Conservation (phyloP, 2,329 filamentous ascomycete genomes). For the Cladobotryum mycophilum region DNA sequence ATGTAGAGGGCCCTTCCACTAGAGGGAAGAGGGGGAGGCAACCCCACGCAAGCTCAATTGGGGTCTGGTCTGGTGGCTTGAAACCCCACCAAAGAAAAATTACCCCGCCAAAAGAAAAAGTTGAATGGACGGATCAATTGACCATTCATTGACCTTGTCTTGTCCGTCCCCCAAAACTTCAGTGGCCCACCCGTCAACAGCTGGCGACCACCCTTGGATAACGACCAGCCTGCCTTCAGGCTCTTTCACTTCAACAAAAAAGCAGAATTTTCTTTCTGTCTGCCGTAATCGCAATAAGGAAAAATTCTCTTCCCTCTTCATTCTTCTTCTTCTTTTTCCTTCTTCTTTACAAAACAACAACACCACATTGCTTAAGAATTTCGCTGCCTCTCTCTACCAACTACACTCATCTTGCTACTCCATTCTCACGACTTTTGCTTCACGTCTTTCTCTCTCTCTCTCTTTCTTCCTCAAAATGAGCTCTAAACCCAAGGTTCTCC, state of each 20-base stretch:
- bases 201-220: neutral
- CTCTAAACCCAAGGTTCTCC: slow-evolving; percentile 29
- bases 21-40: too few species aligned
- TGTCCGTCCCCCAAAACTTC: neutral
- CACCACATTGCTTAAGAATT: neutral
- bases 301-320: too few species aligned
- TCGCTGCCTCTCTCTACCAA: neutral
- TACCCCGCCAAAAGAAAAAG: slow-evolving; percentile 11
- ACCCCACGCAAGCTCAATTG: too few species aligned
- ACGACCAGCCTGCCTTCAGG: neutral
- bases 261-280: too few species aligned
- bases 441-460: neutral
- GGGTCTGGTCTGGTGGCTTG: too few species aligned
- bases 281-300: too few species aligned
- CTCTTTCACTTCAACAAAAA: too few species aligned
- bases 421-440: neutral
- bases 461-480: slow-evolving; percentile 15
- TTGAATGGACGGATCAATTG: neutral
- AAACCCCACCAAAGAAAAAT: neutral
- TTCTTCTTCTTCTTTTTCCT: too few species aligned
- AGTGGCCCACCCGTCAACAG: too few species aligned
- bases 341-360: too few species aligned
- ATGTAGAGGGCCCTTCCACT: too few species aligned
- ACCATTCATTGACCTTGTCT: too few species aligned
- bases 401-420: neutral